Percentiles rank a stretch among this genome's conserved stretches.
Conservation (phyloP, 805 yeast genomes). For the Candida khao-thaluensis region DNA sequence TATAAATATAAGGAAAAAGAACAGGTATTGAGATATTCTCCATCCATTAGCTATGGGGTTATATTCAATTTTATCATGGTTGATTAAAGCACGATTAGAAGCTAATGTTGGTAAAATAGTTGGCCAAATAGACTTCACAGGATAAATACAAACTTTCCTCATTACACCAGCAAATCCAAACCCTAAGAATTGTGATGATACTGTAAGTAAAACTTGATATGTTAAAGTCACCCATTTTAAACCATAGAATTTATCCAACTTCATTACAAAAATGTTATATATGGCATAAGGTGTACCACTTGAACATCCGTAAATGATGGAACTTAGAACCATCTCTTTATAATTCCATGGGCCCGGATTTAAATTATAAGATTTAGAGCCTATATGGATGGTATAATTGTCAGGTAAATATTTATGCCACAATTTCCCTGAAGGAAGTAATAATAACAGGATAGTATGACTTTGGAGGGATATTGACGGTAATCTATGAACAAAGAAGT, state of each 20-base stretch:
- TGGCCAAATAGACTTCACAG: constrained; percentile 45
- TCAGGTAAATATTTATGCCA: constrained; percentile 37
- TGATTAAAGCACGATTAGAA: constrained; percentile 40
- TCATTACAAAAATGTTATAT: constrained; percentile 44
- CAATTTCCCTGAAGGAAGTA: constrained; percentile 39
- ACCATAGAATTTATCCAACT: constrained; percentile 41
- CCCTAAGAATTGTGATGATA: constrained; percentile 63
- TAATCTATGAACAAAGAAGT: constrained; percentile 41
- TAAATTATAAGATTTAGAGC: constrained; percentile 26
- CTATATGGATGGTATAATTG: constrained; percentile 21
- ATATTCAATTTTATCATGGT: constrained; percentile 23
- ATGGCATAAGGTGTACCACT: constrained; percentile 43
- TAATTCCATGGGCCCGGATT: constrained; percentile 46
- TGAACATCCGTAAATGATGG: constrained; percentile 44
- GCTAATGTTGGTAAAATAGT: constrained; percentile 44
- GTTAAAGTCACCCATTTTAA: constrained; percentile 47
- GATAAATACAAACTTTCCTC: constrained; percentile 52
- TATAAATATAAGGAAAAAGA: constrained; percentile 33
- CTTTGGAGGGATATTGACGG: constrained; percentile 36
- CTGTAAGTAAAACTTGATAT: constrained; percentile 51
- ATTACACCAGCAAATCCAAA: constrained; percentile 66
- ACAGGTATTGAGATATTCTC: constrained; percentile 42
- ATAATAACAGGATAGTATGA: constrained; percentile 40
- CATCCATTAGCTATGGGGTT: constrained; percentile 27
- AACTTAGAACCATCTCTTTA: constrained; percentile 46